Percentiles rank a stretch among this genome's conserved stretches.
Conservation (phyloP, 257 asterid species). For the Ilex aquifolium region DNA sequence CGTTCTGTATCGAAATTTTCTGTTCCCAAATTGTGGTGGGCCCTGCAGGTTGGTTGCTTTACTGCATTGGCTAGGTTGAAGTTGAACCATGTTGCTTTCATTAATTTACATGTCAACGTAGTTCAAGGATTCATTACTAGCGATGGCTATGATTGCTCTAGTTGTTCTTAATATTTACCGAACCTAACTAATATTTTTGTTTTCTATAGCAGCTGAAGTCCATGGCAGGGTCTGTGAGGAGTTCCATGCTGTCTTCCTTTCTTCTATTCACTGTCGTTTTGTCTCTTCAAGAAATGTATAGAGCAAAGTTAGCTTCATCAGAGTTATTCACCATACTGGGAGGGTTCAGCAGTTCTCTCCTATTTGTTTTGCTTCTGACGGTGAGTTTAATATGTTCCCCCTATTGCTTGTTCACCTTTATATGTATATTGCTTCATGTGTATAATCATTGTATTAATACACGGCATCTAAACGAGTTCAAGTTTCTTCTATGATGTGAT, state of each 20-base stretch:
- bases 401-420: neutral
- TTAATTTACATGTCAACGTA: too few relatives aligned
- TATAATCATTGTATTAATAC: neutral
- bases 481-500: neutral
- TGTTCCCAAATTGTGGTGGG: too few relatives aligned
- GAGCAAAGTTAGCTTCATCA: slow-evolving; percentile 77
- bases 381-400: slow-evolving; percentile 32
- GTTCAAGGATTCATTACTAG: too few relatives aligned
- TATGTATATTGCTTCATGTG: neutral
- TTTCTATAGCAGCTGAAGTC: neutral
- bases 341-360: slow-evolving; percentile 81
- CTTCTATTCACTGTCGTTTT: slow-evolving; percentile 65
- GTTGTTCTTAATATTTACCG: too few relatives aligned
- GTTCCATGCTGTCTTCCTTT: slow-evolving; percentile 80
- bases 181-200: too few relatives aligned
- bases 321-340: slow-evolving; percentile 91
- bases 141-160: too few relatives aligned
- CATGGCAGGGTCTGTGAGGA: slow-evolving; percentile 77
- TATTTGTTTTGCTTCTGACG: slow-evolving; percentile 66
- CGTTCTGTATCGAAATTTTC: too few relatives aligned
- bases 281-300: slow-evolving; percentile 77
- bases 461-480: neutral
- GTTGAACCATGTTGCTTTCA: too few relatives aligned
- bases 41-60: too few relatives aligned
- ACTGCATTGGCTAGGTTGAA: too few relatives aligned